phyloP scores from a whole-genome alignment of 2,329 filamentous ascomycete genomes.

The Aaosphaeria pasadenensis region DNA sequence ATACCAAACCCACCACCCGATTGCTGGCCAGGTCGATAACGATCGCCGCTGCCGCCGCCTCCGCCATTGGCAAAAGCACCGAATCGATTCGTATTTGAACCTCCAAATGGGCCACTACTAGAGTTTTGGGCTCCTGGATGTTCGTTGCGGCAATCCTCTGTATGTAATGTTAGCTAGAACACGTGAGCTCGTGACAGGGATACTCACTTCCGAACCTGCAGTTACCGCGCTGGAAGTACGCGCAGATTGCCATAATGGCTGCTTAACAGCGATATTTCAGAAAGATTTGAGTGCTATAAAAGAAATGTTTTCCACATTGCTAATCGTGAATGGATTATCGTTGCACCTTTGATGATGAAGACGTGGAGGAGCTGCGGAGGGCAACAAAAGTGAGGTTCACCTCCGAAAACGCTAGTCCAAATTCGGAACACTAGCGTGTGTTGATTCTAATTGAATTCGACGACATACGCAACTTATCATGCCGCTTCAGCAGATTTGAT shows the following conservation, averaged over 20 bases:
- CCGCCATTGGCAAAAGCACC: conserved; percentile 41
- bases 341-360: too few species aligned
- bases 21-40: conserved; percentile 28
- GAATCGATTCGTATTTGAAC: conserved; percentile 50
- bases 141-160: conserved; percentile 58
- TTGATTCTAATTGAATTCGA: too few species aligned
- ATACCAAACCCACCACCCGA: conserved; percentile 28
- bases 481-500: too few species aligned
- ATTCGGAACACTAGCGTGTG: too few species aligned
- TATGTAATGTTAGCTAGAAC: conserved; percentile 6
- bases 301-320: too few species aligned
- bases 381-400: too few species aligned
- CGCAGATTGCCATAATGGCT: conserved; percentile 52
- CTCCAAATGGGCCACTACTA: conserved; percentile 21
- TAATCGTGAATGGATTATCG: too few species aligned
- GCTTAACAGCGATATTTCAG: too few species aligned
- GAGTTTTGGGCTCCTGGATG: conserved; percentile 49
- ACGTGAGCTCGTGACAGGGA: neutral
- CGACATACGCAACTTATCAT: too few species aligned
- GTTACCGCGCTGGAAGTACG: conserved; percentile 61
- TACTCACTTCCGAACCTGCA: conserved; percentile 63
- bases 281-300: too few species aligned
- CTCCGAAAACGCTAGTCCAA: too few species aligned
- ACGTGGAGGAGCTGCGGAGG: too few species aligned
- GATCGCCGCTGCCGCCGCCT: conserved; percentile 16